These are phyloP conservation scores for Nakataea oryzae DNA, from an alignment of 2,329 filamentous ascomycete species.

Conservation along the genomic window DNA sequence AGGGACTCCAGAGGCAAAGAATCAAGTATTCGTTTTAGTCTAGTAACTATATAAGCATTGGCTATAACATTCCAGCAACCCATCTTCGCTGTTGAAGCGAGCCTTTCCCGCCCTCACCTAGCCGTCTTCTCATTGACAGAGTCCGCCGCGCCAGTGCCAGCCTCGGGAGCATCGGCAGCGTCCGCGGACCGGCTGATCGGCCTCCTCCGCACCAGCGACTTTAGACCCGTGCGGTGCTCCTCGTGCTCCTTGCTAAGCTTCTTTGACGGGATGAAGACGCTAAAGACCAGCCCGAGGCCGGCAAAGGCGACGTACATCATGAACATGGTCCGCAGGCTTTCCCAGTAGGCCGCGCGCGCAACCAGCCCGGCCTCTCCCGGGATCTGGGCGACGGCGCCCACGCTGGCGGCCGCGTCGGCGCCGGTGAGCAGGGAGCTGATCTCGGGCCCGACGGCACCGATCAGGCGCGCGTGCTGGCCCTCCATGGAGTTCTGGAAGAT, in stretches of 20 bases:
- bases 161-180: too few species aligned
- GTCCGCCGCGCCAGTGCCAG: too few species aligned
- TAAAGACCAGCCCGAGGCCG: constrained; percentile 33
- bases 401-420: constrained; percentile 49
- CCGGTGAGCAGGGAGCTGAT: constrained; percentile 44
- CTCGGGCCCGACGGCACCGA: constrained; percentile 19
- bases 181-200: too few species aligned
- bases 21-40: not conserved
- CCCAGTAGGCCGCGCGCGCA: constrained; percentile 36
- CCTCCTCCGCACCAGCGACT: constrained; percentile 13
- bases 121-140: too few species aligned
- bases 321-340: constrained; percentile 43
- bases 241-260: constrained; percentile 43
- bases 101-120: not conserved
- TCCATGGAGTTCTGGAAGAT: constrained; percentile 30
- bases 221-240: constrained; percentile 48
- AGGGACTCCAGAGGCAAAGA: too few species aligned
- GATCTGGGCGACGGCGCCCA: constrained; percentile 43
- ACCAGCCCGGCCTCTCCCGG: constrained; percentile 29
- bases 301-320: constrained; percentile 43
- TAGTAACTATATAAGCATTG: not conserved
- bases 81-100: not conserved
- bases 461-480: constrained; percentile 17
- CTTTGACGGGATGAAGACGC: constrained; percentile 35
- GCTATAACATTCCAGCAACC: not conserved